phyloP scores from a whole-genome alignment of 2,329 filamentous ascomycete species.

The Diaporthe destruens region DNA sequence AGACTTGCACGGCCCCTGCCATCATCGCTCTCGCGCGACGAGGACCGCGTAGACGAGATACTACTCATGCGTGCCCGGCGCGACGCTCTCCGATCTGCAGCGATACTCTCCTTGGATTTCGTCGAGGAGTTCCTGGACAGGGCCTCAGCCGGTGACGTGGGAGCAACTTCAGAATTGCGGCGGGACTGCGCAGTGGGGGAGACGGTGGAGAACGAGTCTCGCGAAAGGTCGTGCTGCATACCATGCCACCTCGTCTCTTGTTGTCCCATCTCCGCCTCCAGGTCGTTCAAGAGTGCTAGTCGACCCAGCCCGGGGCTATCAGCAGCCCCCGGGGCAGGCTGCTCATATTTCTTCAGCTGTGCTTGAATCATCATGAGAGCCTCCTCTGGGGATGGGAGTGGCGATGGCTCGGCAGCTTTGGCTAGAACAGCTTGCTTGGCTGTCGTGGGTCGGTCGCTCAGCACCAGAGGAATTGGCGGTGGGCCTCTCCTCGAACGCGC shows the following conservation, averaged over 20 bases:
- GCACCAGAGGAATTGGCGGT: conserved; percentile 67
- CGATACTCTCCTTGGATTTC: conserved; percentile 45
- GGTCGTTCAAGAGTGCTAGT: conserved; percentile 65
- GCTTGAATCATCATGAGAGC: conserved; percentile 64
- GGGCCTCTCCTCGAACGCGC: conserved; percentile 63
- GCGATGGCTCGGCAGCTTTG: conserved; percentile 63
- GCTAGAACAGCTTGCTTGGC: conserved; percentile 59
- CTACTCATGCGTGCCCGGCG: conserved; percentile 54
- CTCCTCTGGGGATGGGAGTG: conserved; percentile 64
- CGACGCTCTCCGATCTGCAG: conserved; percentile 55
- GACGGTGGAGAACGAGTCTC: conserved; percentile 63
- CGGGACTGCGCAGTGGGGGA: conserved; percentile 18
- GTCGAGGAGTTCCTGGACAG: conserved; percentile 18
- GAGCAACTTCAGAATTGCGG: conserved; percentile 44
- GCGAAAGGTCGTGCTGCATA: conserved; percentile 65
- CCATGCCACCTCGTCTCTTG: conserved; percentile 72
- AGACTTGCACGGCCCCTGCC: conserved; percentile 51
- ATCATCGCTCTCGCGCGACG: conserved; percentile 47
- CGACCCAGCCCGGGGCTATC: conserved; percentile 56
- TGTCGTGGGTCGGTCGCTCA: conserved; percentile 54
- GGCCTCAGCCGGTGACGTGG: conserved; percentile 11
- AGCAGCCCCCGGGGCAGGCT: conserved; percentile 52
- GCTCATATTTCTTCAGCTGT: conserved; percentile 64
- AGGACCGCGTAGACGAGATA: conserved; percentile 35
- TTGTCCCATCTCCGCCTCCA: conserved; percentile 72